Conservation (phyloP, 106 monocot species). For the Hemerocallis citrina region DNA sequence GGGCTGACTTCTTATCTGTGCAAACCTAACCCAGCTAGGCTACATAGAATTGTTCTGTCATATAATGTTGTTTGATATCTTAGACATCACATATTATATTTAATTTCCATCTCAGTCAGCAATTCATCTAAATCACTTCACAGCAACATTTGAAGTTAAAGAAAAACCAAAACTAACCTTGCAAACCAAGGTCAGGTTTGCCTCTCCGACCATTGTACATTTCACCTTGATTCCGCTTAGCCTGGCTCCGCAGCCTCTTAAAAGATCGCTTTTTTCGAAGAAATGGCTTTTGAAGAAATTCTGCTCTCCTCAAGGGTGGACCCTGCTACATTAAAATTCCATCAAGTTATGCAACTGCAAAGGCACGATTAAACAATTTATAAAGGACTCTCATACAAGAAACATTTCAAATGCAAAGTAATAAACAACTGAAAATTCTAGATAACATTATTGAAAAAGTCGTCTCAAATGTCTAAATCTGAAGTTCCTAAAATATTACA, state of each 20-base stretch:
- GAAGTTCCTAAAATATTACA: too few species aligned
- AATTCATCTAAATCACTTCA: background rate
- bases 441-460: too few species aligned
- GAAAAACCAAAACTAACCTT: conserved; percentile 22
- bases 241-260: conserved; percentile 67
- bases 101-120: too few species aligned
- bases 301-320: conserved; percentile 26
- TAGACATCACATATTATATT: too few species aligned
- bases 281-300: conserved; percentile 31
- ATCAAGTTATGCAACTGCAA: background rate
- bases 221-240: background rate
- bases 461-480: too few species aligned
- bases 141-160: background rate
- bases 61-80: too few species aligned
- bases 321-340: conserved; percentile 17
- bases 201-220: conserved; percentile 12
- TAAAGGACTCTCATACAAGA: too few species aligned
- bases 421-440: too few species aligned
- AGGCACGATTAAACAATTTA: background rate
- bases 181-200: conserved; percentile 29
- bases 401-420: too few species aligned
- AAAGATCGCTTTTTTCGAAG: conserved; percentile 78
- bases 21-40: background rate
- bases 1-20: background rate
- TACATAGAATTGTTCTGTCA: too few species aligned